Conservation (phyloP, 2,329 filamentous ascomycete genomes). For the Beauveria varroae region DNA sequence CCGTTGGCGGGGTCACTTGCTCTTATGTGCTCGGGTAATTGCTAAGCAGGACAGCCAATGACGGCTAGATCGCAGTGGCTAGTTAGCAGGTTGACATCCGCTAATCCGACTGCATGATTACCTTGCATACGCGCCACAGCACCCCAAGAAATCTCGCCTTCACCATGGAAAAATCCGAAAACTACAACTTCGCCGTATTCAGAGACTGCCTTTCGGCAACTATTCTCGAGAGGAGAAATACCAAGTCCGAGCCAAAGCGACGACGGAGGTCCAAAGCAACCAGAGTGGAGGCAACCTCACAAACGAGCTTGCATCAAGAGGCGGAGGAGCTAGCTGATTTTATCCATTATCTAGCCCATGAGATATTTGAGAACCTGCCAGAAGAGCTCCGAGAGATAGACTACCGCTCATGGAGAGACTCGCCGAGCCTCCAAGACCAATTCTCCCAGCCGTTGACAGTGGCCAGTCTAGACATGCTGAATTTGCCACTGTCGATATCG, state of each 20-base stretch:
- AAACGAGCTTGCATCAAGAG: constrained; percentile 21
- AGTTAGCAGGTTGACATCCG: neutral
- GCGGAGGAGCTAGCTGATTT: constrained; percentile 72
- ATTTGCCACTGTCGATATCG: constrained; percentile 43
- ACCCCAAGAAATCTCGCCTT: neutral
- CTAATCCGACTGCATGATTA: constrained; percentile 1
- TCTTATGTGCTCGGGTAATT: neutral
- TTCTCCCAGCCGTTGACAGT: constrained; percentile 54
- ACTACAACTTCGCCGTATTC: constrained; percentile 49
- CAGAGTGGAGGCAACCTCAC: constrained; percentile 13
- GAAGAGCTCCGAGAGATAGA: constrained; percentile 51
- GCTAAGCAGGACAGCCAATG: neutral
- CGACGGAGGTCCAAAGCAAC: constrained; percentile 26
- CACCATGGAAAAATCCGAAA: constrained; percentile 5
- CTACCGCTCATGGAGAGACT: constrained; percentile 43
- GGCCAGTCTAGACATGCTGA: constrained; percentile 44
- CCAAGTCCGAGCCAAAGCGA: constrained; percentile 37
- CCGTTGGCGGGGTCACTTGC: neutral
- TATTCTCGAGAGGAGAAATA: constrained; percentile 54
- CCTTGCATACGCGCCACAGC: neutral
- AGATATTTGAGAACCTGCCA: constrained; percentile 62
- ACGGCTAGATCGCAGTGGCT: neutral
- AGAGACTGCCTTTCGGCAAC: constrained; percentile 65
- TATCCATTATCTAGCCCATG: constrained; percentile 66
- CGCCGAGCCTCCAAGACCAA: constrained; percentile 36